Conservation (phyloP, 2,329 filamentous ascomycete genomes). For the Leptographium procerum region DNA sequence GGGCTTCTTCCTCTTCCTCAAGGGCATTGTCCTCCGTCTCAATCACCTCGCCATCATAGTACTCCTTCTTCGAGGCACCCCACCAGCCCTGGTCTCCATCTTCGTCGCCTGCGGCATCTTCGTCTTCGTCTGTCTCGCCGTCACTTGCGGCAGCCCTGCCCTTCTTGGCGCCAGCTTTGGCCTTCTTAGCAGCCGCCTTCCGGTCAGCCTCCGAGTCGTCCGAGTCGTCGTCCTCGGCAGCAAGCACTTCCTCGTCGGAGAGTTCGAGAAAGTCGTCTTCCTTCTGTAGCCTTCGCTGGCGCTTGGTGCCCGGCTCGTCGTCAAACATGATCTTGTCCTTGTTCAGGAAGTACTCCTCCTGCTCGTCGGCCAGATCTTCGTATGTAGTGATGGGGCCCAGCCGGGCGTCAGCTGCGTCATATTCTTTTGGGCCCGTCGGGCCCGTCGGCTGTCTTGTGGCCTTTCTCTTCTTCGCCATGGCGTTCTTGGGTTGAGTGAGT, state of each 20-base stretch:
- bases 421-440: conserved; percentile 40
- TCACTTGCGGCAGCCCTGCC: conserved; percentile 26
- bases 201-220: conserved; percentile 8
- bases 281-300: conserved; percentile 50
- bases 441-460: conserved; percentile 37
- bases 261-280: conserved; percentile 49
- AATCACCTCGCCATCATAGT: conserved; percentile 76
- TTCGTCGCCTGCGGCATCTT: conserved; percentile 39
- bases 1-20: conserved; percentile 86
- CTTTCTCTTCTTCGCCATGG: conserved; percentile 62
- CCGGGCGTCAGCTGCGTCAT: conserved; percentile 47
- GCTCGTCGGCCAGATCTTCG: conserved; percentile 83
- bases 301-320: conserved; percentile 68
- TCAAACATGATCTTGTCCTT: conserved; percentile 80
- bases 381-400: conserved; percentile 49
- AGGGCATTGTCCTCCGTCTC: conserved; percentile 59
- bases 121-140: conserved; percentile 41
- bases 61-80: conserved; percentile 80
- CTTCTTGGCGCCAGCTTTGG: conserved; percentile 18
- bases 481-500: not conserved
- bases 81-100: conserved; percentile 58
- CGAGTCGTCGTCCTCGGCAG: conserved; percentile 14
- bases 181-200: conserved; percentile 14
- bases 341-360: conserved; percentile 85
- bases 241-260: conserved; percentile 49